Conservation (phyloP, 345 rosid genomes). For the Citrus cavaleriei region DNA sequence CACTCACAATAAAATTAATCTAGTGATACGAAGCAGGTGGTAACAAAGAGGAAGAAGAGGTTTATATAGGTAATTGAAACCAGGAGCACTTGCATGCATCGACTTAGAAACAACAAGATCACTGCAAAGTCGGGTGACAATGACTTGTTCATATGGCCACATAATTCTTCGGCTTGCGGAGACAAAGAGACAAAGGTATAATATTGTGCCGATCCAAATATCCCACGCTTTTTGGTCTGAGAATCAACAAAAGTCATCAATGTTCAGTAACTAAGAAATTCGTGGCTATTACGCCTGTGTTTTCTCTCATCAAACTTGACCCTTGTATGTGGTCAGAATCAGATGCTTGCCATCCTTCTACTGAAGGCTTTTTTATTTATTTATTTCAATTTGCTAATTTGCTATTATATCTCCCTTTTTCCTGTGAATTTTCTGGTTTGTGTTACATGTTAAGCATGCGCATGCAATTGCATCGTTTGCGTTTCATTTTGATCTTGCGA, state of each 20-base stretch:
- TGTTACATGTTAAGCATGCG: no score
- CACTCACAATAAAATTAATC: background rate
- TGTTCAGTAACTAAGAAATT: slow-evolving; percentile 7
- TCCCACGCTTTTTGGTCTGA: slow-evolving; percentile 15
- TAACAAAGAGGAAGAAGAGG: background rate
- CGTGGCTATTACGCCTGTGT: slow-evolving; percentile 2
- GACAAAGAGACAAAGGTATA: background rate
- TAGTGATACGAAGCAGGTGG: background rate
- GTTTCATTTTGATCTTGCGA: no score
- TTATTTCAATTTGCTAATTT: no score
- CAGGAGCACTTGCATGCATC: no score
- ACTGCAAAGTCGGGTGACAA: background rate
- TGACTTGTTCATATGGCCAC: background rate
- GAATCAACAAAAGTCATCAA: slow-evolving; percentile 8
- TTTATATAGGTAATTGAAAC: background rate
- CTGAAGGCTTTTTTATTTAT: background rate
- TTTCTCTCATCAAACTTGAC: background rate
- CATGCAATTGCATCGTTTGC: no score
- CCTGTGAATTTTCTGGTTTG: background rate
- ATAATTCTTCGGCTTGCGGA: background rate
- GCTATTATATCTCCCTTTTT: background rate
- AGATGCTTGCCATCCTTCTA: background rate
- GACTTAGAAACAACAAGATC: slow-evolving; percentile 4
- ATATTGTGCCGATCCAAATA: background rate
- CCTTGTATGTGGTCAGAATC: background rate